Base-by-base conservation (phyloP, 176 grass and related monocot genomes). In the Rhynchospora tenuis region DNA sequence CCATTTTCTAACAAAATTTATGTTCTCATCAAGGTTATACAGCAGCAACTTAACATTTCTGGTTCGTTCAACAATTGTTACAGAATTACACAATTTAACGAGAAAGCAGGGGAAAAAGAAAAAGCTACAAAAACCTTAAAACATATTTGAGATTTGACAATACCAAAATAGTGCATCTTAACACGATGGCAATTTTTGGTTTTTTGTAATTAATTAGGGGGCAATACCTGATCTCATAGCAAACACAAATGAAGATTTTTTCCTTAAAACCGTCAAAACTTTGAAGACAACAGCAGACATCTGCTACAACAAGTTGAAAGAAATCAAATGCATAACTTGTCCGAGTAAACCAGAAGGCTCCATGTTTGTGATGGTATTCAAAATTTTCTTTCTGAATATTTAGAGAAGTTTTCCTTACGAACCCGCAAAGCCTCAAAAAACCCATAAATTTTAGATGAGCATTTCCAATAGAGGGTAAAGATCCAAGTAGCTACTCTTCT, bases 331-430 rank as follows among this genome's bases (percentile, higher is more conserved):
- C 79, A 81, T 95, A 75, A 72, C 73, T 27, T 91, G 88, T 76
- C 93, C 88, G 16, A 86, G 73, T 73, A 95, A 90, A 89, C 90
- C 93, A 2, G 79, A 89, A 46, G 88, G 88, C 22, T 87, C 90
- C 79, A 86, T 95, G 90, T 89, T 95, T 84, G 66, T 92, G 16
- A 92, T 95, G 93, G 90, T 95, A 15, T 60, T 88, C 38, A 6
- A 74, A 3, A 50, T 4, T 33, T 16, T 44, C 10, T 17, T 16
- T 24, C 14, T 45, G 15, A 9, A 45, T 38, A 27, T 51, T 51
- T 51, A 51, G 48, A 66, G 23, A 33, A 33, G 63, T 66, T 66
- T 66, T 4, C 3, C 13, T 66, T 66, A 5, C 33, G 24, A 66
- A 31, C 5, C 13, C 33, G 27, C 7, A 15, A 26, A 28, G 27